A percentile compares a stretch with the other conserved stretches of the same genome.
phyloP scores from a whole-genome alignment of 345 rosid genomes.

The Acer negundo region DNA sequence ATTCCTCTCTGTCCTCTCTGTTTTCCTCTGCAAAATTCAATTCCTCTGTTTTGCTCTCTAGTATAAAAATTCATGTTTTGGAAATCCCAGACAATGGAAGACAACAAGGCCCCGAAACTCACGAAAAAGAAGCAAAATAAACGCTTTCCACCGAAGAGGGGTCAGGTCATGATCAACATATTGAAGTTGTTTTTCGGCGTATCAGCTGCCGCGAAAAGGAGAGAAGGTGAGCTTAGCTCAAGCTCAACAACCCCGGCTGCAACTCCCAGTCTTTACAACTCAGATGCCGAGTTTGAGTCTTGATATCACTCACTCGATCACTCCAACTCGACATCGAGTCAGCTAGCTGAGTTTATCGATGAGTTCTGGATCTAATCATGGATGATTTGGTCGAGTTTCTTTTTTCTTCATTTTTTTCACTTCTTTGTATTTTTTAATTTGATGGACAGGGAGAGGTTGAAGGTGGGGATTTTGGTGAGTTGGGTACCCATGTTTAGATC shows the following conservation, averaged over 20 bases:
- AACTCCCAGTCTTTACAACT: conserved; percentile 11
- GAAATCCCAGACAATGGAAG: background rate
- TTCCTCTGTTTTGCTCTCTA: background rate
- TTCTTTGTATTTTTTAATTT: background rate
- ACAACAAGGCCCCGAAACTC: background rate
- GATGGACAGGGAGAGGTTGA: background rate
- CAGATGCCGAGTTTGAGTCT: background rate
- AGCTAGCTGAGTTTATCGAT: background rate
- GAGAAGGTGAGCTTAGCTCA: background rate
- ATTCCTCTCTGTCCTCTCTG: no score
- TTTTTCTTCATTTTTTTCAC: background rate
- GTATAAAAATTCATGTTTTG: background rate
- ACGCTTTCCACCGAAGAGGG: conserved; percentile 20
- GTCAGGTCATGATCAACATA: conserved; percentile 17
- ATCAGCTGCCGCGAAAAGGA: background rate
- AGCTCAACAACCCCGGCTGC: conserved; percentile 11
- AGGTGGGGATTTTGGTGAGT: background rate
- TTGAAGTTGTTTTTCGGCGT: conserved; percentile 1
- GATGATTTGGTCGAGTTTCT: background rate
- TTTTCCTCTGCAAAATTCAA: no score
- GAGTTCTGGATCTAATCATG: background rate
- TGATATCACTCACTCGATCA: conserved; percentile 1
- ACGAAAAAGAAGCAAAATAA: background rate
- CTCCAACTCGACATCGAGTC: background rate
- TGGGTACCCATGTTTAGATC: background rate